Percentiles rank a stretch among this genome's conserved stretches.
phyloP scores from a whole-genome alignment of 805 yeast genomes.

The Clavispora phyllophila region DNA sequence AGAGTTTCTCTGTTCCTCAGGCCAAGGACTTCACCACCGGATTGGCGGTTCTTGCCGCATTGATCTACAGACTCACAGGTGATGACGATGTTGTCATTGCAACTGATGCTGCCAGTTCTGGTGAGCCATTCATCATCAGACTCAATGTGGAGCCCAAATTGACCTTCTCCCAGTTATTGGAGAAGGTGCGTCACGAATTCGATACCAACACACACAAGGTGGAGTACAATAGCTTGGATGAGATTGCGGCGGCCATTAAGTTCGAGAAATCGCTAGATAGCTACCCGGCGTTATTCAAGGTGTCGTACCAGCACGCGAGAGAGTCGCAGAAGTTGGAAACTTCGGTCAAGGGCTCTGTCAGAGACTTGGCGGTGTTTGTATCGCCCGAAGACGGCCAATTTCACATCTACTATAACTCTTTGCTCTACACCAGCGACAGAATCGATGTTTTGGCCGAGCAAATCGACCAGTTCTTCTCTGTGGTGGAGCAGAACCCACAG shows the following conservation, averaged over 20 bases:
- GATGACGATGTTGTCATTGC: constrained; percentile 92
- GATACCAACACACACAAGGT: constrained; percentile 31
- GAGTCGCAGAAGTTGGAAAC: constrained; percentile 39
- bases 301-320: constrained; percentile 49
- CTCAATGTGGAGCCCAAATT: constrained; percentile 51
- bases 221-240: constrained; percentile 44
- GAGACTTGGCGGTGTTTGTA: constrained; percentile 57
- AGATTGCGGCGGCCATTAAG: constrained; percentile 50
- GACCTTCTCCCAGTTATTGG: constrained; percentile 50
- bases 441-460: constrained; percentile 70
- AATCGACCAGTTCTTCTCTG: constrained; percentile 47
- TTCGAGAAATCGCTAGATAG: constrained; percentile 45
- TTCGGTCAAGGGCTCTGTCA: constrained; percentile 48
- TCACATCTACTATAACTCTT: constrained; percentile 63
- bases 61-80: constrained; percentile 79
- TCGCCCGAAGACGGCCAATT: constrained; percentile 26
- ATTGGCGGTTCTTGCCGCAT: constrained; percentile 62
- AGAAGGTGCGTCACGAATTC: constrained; percentile 41
- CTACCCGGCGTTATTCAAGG: constrained; percentile 59
- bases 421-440: constrained; percentile 68
- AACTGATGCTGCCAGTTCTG: constrained; percentile 42
- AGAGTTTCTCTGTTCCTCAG: constrained; percentile 24
- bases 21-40: constrained; percentile 42
- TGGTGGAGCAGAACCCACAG: constrained; percentile 32
- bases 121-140: constrained; percentile 56